Conservation (phyloP, 73 alveolate species). For the Blepharisma japonicum region DNA sequence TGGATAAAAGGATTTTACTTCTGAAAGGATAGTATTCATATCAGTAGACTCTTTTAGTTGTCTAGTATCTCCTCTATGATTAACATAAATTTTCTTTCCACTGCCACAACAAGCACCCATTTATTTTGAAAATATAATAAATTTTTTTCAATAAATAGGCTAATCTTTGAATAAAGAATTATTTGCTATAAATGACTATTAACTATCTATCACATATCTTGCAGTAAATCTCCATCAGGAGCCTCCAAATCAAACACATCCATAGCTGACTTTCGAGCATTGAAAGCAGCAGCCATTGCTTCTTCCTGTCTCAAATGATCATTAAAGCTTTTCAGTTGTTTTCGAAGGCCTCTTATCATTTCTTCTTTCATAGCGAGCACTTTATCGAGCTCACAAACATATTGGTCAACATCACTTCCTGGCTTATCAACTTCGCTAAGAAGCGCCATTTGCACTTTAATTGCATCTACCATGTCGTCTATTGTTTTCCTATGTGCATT, state of each 20-base stretch:
- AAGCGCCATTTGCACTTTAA: slow-evolving; percentile 91
- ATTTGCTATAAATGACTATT: too few species aligned
- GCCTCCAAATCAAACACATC: slow-evolving; percentile 27
- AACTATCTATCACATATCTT: background rate
- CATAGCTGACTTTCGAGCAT: slow-evolving; percentile 10
- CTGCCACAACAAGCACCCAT: too few species aligned
- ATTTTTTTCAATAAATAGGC: too few species aligned
- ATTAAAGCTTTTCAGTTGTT: background rate
- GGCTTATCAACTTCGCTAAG: slow-evolving; percentile 97
- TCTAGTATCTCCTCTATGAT: too few species aligned
- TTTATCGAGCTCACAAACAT: slow-evolving; percentile 88
- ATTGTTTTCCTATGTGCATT: slow-evolving; percentile 91
- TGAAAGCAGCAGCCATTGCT: slow-evolving; percentile 7
- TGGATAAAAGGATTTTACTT: too few species aligned
- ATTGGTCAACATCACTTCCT: slow-evolving; percentile 97
- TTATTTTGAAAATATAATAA: too few species aligned
- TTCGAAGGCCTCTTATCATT: slow-evolving; percentile 53
- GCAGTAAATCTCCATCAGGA: slow-evolving; percentile 19
- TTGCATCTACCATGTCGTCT: slow-evolving; percentile 96
- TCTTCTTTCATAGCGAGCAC: slow-evolving; percentile 78
- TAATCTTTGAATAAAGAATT: too few species aligned
- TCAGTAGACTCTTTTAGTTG: too few species aligned
- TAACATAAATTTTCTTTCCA: too few species aligned
- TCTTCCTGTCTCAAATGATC: slow-evolving; percentile 33
- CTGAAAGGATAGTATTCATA: too few species aligned